Conservation (phyloP, 169 alveolate species). For the Plasmodium reichenowi region DNA sequence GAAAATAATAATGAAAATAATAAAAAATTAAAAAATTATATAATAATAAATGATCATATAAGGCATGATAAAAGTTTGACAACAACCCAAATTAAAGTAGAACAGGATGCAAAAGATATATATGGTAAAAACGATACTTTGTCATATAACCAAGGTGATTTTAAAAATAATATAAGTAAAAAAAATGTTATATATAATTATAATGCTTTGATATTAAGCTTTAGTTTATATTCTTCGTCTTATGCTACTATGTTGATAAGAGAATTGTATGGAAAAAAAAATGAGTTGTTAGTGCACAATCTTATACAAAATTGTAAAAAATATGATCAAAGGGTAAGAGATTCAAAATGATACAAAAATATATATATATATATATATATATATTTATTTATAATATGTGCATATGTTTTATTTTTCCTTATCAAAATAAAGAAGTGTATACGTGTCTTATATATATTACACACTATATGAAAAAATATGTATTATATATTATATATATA, state of each 20-base stretch:
- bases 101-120: neutral
- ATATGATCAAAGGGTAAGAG: conserved; percentile 15
- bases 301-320: conserved; percentile 51
- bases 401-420: too few relatives aligned
- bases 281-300: conserved; percentile 64
- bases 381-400: too few relatives aligned
- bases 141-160: conserved; percentile 10
- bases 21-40: neutral
- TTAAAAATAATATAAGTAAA: conserved; percentile 10
- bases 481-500: too few relatives aligned
- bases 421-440: too few relatives aligned
- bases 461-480: too few relatives aligned
- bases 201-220: conserved; percentile 66
- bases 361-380: neutral
- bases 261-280: conserved; percentile 64
- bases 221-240: conserved; percentile 64
- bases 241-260: conserved; percentile 76
- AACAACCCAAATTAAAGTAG: neutral
- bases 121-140: neutral
- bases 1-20: neutral
- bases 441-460: too few relatives aligned
- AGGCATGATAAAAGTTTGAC: neutral
- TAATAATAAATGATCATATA: neutral
- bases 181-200: neutral
- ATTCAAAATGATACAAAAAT: neutral